Evolutionary conservation across 2,329 filamentous ascomycete genomes (phyloP).

Genomic region (Colletotrichum tofieldiae): DNA sequence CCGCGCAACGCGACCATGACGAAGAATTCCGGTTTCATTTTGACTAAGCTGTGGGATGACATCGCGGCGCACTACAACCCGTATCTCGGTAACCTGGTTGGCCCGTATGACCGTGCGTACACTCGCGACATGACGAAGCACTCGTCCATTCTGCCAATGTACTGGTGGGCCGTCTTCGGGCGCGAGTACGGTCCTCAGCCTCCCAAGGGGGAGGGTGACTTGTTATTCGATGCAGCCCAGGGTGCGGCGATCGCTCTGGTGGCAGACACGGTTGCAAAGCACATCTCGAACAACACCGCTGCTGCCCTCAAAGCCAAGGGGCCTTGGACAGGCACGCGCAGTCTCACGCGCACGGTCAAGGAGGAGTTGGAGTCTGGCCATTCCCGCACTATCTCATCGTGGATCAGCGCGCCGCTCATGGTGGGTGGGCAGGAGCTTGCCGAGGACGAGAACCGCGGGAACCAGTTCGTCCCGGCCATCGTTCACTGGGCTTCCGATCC

Average conservation of each 20-base stretch:
- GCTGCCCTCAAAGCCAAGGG: conserved; percentile 51
- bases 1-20: conserved; percentile 50
- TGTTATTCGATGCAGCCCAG: conserved; percentile 59
- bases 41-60: conserved; percentile 53
- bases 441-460: conserved; percentile 55
- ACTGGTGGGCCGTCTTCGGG: conserved; percentile 61
- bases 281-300: conserved; percentile 50
- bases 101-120: conserved; percentile 57
- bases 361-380: conserved; percentile 52
- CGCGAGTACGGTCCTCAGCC: conserved; percentile 56
- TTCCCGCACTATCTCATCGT: conserved; percentile 55
- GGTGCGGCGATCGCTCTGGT: conserved; percentile 58
- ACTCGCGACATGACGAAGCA: conserved; percentile 58
- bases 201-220: conserved; percentile 55
- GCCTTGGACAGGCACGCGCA: conserved; percentile 53
- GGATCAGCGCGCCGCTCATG: conserved; percentile 60
- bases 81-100: conserved; percentile 53
- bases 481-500: conserved; percentile 63
- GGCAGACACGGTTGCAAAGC: conserved; percentile 50
- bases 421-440: conserved; percentile 57
- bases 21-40: conserved; percentile 48
- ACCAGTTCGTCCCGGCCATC: conserved; percentile 62
- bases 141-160: conserved; percentile 58
- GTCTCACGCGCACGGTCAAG: conserved; percentile 54
- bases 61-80: conserved; percentile 55